Base-by-base conservation (phyloP, 345 rosid genomes). In the Rhodamnia argentea region DNA sequence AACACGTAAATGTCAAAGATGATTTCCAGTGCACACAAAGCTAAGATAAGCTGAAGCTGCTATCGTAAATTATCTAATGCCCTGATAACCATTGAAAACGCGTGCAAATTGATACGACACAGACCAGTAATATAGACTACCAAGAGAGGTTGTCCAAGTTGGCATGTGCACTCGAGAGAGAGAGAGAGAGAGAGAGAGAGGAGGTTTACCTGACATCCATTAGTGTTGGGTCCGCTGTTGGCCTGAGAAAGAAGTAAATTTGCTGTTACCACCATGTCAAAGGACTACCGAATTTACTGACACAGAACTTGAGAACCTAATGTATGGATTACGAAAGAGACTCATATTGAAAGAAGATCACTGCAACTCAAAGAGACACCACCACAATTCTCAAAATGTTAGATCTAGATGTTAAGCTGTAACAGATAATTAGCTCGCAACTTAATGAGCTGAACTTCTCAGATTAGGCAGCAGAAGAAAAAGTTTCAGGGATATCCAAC, bases 141-240 rank as follows among this genome's bases (percentile, higher is more conserved):
- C 24, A 32, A 64, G 44, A 64, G 22, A 15, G 11, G 20, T 42
- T 57, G 60, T 32, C 24, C 24, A 62, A 62, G 40, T 62, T 59
- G 70, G 70, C 14, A 27, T 0, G 20, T 44, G 9, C 52, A 1
- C 52, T 51, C 52, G 52, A 51, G 3, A 3, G 14, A 51, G 23
- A 37, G 52, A 11, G 29, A 52, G 78, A 24, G 64, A 58, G 32
- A n/a, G 70, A n/a, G 40, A 15, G 83, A 55, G 22, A 3, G 27
- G 29, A 18, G 87, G 82, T 53, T 53, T 90, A 97, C 99, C 99
- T 97, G 99, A 86, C 94, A 93, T 11, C 99, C 98, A 85, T 96
- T 97, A 84, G 98, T 89, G 88, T 90, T 89, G 47, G 96, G 96
- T 50, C 99, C 99, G 74, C 99, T 96, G 82, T 97, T 95, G 56